phyloP scores from a whole-genome alignment of 2,329 filamentous ascomycete species.

The Venturia aucupariae region DNA sequence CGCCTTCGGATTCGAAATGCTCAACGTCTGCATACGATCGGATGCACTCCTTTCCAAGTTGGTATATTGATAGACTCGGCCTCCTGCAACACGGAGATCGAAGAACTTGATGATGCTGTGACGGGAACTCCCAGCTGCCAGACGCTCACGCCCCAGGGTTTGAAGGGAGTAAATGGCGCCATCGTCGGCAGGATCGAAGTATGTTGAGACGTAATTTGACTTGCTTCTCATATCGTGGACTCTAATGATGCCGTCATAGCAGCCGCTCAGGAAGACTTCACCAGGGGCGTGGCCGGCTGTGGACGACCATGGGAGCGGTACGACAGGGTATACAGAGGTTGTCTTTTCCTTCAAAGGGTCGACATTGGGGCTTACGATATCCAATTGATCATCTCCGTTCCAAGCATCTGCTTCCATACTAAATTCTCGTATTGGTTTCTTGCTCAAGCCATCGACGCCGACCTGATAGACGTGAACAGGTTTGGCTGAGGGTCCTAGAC shows the following conservation, averaged over 20 bases:
- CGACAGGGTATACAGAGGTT: conserved; percentile 38
- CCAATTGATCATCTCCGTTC: conserved; percentile 21
- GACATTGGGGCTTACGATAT: conserved; percentile 17
- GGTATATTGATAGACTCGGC: conserved; percentile 29
- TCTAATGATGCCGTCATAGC: conserved; percentile 47
- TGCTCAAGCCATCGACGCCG: conserved; percentile 33
- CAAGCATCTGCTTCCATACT: conserved; percentile 21
- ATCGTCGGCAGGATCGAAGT: conserved; percentile 47
- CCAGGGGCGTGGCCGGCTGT: conserved; percentile 28
- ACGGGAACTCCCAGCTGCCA: conserved; percentile 47
- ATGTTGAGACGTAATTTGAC: conserved; percentile 38
- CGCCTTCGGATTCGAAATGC: neutral
- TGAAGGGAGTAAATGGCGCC: conserved; percentile 51
- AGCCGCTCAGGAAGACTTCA: conserved; percentile 49
- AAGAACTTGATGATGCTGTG: conserved; percentile 54
- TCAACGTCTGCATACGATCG: neutral
- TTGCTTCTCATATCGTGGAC: conserved; percentile 53
- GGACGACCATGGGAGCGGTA: conserved; percentile 28
- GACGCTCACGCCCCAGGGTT: conserved; percentile 45
- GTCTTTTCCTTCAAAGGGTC: conserved; percentile 23
- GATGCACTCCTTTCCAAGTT: conserved; percentile 15
- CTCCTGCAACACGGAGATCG: conserved; percentile 46
- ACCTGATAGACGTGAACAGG: conserved; percentile 43
- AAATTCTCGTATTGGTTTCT: conserved; percentile 32
- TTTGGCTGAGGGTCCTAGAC: conserved; percentile 35